Conservation (phyloP, 441 rosid genomes). For the Jatropha podagrica region DNA sequence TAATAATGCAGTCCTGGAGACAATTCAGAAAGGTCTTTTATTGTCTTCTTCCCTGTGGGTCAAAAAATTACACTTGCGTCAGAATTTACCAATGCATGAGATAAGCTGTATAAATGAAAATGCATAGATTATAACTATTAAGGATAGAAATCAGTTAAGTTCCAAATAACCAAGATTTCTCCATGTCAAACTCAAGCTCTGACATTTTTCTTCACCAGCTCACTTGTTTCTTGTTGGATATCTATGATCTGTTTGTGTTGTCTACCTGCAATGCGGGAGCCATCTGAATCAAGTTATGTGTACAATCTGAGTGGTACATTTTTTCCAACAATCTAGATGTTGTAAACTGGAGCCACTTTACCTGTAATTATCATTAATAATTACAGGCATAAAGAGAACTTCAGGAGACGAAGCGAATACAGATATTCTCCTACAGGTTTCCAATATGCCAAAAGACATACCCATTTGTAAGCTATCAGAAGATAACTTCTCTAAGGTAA, state of each 20-base stretch:
- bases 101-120: not conserved
- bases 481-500: conserved; percentile 35
- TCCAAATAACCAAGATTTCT: not conserved
- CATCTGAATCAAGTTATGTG: not conserved
- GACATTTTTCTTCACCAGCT: not conserved
- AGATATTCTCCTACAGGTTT: conserved; percentile 42
- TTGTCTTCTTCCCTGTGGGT: too few relatives aligned
- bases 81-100: not conserved
- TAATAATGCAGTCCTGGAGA: not conserved
- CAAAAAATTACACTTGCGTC: too few relatives aligned
- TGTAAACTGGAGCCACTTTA: too few relatives aligned
- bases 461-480: conserved; percentile 42
- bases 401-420: conserved; percentile 15
- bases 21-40: too few relatives aligned
- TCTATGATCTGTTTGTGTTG: not conserved
- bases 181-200: not conserved
- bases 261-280: not conserved
- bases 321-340: not conserved
- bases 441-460: conserved; percentile 33
- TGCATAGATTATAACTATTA: not conserved
- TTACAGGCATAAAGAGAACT: conserved; percentile 41
- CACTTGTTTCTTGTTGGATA: not conserved
- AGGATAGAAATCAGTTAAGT: not conserved
- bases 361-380: not conserved
- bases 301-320: not conserved